phyloP scores from a whole-genome alignment of 768 basidiomycete species.

The Gloeopeniophorella convolvens region DNA sequence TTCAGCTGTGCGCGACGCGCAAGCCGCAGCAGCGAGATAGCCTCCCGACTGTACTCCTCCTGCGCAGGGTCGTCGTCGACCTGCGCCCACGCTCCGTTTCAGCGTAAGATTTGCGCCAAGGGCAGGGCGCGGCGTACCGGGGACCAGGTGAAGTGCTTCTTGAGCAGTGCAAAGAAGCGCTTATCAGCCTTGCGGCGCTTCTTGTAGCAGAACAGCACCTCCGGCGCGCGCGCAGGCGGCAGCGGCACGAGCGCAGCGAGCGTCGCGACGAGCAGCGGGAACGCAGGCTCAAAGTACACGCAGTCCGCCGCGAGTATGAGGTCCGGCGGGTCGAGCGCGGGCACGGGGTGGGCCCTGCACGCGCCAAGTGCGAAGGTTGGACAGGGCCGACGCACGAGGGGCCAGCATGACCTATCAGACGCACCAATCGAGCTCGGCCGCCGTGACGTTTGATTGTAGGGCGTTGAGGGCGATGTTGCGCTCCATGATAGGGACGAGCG shows the following conservation, averaged over 20 bases:
- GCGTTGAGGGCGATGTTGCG: constrained; percentile 65
- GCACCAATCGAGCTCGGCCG: constrained; percentile 79
- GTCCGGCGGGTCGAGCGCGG: constrained; percentile 46
- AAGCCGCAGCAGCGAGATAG: constrained; percentile 59
- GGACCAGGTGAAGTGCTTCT: constrained; percentile 69
- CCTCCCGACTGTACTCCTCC: constrained; percentile 52
- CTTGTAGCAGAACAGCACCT: constrained; percentile 89
- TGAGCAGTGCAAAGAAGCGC: constrained; percentile 75
- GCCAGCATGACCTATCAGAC: constrained; percentile 18
- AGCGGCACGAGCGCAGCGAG: constrained; percentile 51
- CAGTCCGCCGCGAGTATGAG: constrained; percentile 89
- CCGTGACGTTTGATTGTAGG: constrained; percentile 44
- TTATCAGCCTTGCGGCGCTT: constrained; percentile 91
- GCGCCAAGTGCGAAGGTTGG: background rate
- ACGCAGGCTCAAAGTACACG: constrained; percentile 92
- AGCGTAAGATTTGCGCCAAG: background rate
- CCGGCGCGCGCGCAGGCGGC: constrained; percentile 32
- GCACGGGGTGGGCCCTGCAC: constrained; percentile 59
- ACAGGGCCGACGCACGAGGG: background rate
- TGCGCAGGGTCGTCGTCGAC: constrained; percentile 58
- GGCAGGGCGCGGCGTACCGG: constrained; percentile 38
- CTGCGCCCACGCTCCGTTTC: constrained; percentile 30
- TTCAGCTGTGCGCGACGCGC: constrained; percentile 6
- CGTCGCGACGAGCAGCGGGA: constrained; percentile 79
- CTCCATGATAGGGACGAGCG: constrained; percentile 71